A percentile compares a stretch with the other conserved stretches of the same genome.
These are phyloP conservation scores for Candida tunisiensis DNA, from an alignment of 1,139 yeast species.

Conservation along the genomic window DNA sequence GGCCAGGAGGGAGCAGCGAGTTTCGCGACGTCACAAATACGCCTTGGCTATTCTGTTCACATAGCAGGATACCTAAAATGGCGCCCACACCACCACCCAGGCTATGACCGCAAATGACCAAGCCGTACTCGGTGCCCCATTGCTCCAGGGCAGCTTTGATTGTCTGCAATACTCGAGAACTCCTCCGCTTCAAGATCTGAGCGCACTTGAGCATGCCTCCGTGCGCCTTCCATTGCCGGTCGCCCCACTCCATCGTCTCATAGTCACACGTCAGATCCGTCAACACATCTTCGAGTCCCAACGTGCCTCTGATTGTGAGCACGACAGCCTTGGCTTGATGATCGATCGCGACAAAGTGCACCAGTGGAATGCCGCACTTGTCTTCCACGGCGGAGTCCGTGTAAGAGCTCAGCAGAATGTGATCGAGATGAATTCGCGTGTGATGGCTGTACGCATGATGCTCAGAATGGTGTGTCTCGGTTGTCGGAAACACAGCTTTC, in stretches of 20 bases:
- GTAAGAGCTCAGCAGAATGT: conserved; percentile 16
- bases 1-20: conserved; percentile 12
- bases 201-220: conserved; percentile 21
- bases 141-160: conserved; percentile 11
- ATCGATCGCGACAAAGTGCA: conserved; percentile 18
- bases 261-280: conserved; percentile 20
- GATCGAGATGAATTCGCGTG: conserved; percentile 14
- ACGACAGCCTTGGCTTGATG: conserved; percentile 18
- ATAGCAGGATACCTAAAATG: conserved; percentile 14
- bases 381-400: conserved; percentile 12
- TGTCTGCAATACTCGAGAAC: conserved; percentile 13
- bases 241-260: conserved; percentile 15
- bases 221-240: conserved; percentile 15
- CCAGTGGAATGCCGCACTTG: conserved; percentile 16
- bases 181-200: conserved; percentile 7
- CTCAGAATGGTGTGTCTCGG: conserved; percentile 14
- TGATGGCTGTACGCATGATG: conserved; percentile 20
- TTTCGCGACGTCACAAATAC: conserved; percentile 8
- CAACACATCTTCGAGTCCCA: conserved; percentile 19
- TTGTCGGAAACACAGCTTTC: conserved; percentile 9
- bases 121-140: conserved; percentile 15
- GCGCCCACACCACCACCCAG: conserved; percentile 22
- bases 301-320: conserved; percentile 19
- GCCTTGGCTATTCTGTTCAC: conserved; percentile 9
- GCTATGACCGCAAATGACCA: conserved; percentile 20